phyloP scores from a whole-genome alignment of 2,329 filamentous ascomycete genomes.

The Neofusicoccum kwambonambiense region DNA sequence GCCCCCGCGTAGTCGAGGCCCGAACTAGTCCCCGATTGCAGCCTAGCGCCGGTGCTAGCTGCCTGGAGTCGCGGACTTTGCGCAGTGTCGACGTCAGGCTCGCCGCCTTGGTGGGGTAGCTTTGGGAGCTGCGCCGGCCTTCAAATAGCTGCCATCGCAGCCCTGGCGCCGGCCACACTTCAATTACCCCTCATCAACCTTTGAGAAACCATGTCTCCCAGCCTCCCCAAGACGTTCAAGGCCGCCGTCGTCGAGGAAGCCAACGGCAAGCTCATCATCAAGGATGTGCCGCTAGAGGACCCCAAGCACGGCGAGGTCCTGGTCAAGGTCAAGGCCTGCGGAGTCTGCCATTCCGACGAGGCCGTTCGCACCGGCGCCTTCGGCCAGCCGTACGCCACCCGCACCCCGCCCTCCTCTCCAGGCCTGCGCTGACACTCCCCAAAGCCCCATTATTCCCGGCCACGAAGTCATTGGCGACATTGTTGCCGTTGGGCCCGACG shows the following conservation, averaged over 20 bases:
- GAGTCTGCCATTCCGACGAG: slow-evolving; percentile 68
- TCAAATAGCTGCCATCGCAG: background rate
- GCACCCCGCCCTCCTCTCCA: background rate
- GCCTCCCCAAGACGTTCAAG: slow-evolving; percentile 63
- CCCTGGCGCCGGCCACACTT: background rate
- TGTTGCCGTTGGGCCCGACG: slow-evolving; percentile 57
- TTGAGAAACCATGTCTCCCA: slow-evolving; percentile 24
- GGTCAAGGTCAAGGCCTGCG: slow-evolving; percentile 69
- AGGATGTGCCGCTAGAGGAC: slow-evolving; percentile 58
- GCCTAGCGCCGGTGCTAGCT: background rate
- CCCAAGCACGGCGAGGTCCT: slow-evolving; percentile 62
- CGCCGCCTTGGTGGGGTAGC: background rate
- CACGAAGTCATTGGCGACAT: slow-evolving; percentile 72
- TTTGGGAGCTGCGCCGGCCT: background rate
- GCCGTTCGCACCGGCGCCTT: slow-evolving; percentile 30
- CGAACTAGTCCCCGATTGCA: background rate
- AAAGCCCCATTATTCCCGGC: slow-evolving; percentile 59
- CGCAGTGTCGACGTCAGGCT: slow-evolving; percentile 6
- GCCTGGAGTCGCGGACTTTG: background rate
- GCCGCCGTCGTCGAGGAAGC: slow-evolving; percentile 60
- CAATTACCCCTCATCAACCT: background rate
- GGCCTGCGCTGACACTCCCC: background rate
- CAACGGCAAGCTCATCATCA: slow-evolving; percentile 55
- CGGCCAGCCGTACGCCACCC: slow-evolving; percentile 47
- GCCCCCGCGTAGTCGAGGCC: background rate